Evolutionary conservation across 306 rosid genomes (phyloP), one percentile per base, ranked within the genome.

Genomic region (Pyrus betulifolia): DNA sequence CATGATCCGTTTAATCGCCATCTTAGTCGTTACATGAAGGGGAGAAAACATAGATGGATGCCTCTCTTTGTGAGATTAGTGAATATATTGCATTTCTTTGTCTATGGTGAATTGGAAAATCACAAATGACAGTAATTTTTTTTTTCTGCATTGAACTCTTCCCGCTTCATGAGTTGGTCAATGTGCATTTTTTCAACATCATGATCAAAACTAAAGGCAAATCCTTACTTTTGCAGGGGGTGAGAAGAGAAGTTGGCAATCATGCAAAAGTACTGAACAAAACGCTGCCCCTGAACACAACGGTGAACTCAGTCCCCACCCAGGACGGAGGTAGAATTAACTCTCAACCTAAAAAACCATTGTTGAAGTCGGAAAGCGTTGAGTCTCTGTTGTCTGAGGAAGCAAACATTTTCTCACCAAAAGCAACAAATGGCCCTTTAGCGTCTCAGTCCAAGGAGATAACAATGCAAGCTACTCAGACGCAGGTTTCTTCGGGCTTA

Each of bases 181-280:
- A 51, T 21, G 6, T 52, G 74, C 63, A 30, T 57, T 28, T 8
- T 55, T 21, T 33, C 6, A 17, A 0, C 12, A 13, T 22, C 27
- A 58, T 38, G 40, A 30, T 60, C 45, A 61, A 70, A 70, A 27
- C 59, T 49, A 21, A 30, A 30, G 17, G 44, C 8, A 18, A 25
- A 35, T 61, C 52, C 21, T 10, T 70, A 12, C 28, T 76, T 72
- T 76, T 80, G 82, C 86, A 95, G 98, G 98, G 98, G 67, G 98
- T 92, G 45, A 87, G 99, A 85, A 95, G 97, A 86, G 99, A 95
- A 87, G 97, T 86, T 12, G 99, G 99, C 49, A 89, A 79, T 19
- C 93, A 90, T 78, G 92, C 97, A 0, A 92, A 81, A 78, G 83
- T 84, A 63, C 78, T 95, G 63, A 95, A 95, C 89, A 87, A 81